Conservation (phyloP, 768 basidiomycete species). For the Tricholoma terreum region DNA sequence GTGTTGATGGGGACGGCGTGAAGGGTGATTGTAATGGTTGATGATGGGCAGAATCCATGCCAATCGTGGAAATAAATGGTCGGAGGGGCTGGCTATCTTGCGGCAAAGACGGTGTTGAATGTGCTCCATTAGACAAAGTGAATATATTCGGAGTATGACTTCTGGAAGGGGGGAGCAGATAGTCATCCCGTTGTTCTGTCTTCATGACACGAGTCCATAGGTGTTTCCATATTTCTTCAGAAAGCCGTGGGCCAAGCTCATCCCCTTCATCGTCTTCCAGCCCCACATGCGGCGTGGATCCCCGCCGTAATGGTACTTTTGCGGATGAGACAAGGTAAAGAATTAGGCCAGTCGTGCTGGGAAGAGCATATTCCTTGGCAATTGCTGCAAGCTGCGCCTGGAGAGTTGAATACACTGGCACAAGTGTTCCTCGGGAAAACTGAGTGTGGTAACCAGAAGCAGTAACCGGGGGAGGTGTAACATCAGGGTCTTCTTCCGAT, state of each 20-base stretch:
- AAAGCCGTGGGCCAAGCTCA: constrained; percentile 76
- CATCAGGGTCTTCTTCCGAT: constrained; percentile 43
- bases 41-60: constrained; percentile 31
- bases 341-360: constrained; percentile 78
- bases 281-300: constrained; percentile 5
- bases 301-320: constrained; percentile 15
- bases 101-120: constrained; percentile 40
- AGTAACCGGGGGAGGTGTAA: constrained; percentile 49
- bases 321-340: constrained; percentile 66
- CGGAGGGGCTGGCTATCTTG: constrained; percentile 37
- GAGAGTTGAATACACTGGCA: constrained; percentile 81
- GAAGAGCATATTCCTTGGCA: constrained; percentile 90
- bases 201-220: constrained; percentile 76
- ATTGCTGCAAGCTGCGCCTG: constrained; percentile 83
- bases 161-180: constrained; percentile 28
- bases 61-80: constrained; percentile 44
- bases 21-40: constrained; percentile 33
- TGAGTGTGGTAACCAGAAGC: constrained; percentile 78
- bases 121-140: constrained; percentile 39
- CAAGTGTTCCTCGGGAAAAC: constrained; percentile 80
- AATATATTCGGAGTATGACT: constrained; percentile 38
- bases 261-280: constrained; percentile 32
- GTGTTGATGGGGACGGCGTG: constrained; percentile 50
- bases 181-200: constrained; percentile 53
- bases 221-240: constrained; percentile 84